Conservation (phyloP, 768 basidiomycete genomes). For the Mrakia gelida region DNA sequence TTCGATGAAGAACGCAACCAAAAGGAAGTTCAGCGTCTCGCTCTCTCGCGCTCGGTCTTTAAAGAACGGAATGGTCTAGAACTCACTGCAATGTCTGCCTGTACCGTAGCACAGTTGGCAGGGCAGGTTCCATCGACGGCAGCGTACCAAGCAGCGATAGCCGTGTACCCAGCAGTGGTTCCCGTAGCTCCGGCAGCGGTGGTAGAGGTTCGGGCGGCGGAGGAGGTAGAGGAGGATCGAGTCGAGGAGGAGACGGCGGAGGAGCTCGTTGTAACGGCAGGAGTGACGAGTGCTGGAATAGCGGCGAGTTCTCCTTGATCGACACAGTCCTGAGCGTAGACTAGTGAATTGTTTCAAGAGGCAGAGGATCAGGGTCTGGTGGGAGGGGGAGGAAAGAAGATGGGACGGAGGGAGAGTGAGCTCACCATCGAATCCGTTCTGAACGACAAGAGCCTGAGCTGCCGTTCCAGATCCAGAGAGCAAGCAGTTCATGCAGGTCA, state of each 20-base stretch:
- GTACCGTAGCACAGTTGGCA: conserved; percentile 13
- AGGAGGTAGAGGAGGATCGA: conserved; percentile 11
- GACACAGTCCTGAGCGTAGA: conserved; percentile 23
- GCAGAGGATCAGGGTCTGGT: not conserved
- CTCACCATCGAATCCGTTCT: conserved; percentile 13
- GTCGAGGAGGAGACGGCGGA: not conserved
- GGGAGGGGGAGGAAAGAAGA: not conserved
- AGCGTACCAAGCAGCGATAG: conserved; percentile 14
- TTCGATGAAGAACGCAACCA: too few species aligned
- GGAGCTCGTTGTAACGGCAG: not conserved
- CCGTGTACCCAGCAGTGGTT: not conserved
- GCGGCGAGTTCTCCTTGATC: conserved; percentile 12
- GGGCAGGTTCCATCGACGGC: conserved; percentile 16
- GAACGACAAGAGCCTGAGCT: conserved; percentile 1
- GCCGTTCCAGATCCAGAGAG: not conserved
- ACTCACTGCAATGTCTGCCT: conserved; percentile 15
- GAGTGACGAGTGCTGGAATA: not conserved
- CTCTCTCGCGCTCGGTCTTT: too few species aligned
- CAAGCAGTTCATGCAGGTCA: conserved; percentile 29
- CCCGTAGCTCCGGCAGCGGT: not conserved
- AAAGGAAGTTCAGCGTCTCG: not conserved
- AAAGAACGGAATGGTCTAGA: not conserved
- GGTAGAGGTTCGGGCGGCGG: not conserved
- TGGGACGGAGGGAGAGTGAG: not conserved
- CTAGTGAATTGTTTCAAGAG: conserved; percentile 6